A percentile compares a stretch with the other conserved stretches of the same genome.
Conservation (phyloP, 805 yeast species). For the Ogataea ganodermae region DNA sequence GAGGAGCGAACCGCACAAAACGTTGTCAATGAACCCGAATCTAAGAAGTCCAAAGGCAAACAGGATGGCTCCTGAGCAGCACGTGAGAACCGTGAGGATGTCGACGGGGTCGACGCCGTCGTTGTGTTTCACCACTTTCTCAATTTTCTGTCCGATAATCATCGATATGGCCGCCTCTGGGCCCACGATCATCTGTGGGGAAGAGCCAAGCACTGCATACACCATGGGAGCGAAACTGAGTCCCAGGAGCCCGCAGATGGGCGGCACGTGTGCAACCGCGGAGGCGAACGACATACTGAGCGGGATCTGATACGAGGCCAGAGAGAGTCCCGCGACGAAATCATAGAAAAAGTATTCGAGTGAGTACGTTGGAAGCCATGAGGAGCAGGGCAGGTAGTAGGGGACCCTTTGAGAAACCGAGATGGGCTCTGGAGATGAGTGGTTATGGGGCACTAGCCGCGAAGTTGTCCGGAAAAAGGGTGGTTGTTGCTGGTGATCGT, state of each 20-base stretch:
- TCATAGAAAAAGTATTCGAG: slow-evolving; percentile 52
- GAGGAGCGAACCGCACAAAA: slow-evolving; percentile 71
- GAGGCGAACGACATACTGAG: slow-evolving; percentile 80
- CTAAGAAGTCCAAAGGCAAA: slow-evolving; percentile 77
- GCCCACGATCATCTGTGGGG: slow-evolving; percentile 87
- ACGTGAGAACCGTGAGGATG: slow-evolving; percentile 67
- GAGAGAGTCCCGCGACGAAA: slow-evolving; percentile 77
- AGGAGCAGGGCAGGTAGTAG: slow-evolving; percentile 65
- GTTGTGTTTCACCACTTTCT: slow-evolving; percentile 49
- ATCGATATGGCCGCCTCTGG: slow-evolving; percentile 89
- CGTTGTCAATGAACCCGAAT: slow-evolving; percentile 82
- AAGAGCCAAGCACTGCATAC: slow-evolving; percentile 78
- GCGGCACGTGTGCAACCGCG: slow-evolving; percentile 81
- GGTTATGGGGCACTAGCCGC: not conserved
- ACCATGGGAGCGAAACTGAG: slow-evolving; percentile 77
- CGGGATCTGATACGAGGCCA: slow-evolving; percentile 92
- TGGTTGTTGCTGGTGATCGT: not conserved
- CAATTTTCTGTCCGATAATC: slow-evolving; percentile 78
- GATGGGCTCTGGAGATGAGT: slow-evolving; percentile 1
- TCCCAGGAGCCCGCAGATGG: slow-evolving; percentile 75
- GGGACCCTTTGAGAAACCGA: slow-evolving; percentile 38
- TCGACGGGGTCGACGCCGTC: slow-evolving; percentile 49
- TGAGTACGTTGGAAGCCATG: slow-evolving; percentile 64
- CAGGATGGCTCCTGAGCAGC: slow-evolving; percentile 71
- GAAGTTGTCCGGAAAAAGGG: not conserved